A percentile compares a stretch with the other conserved stretches of the same genome.
These are phyloP conservation scores for Schwanniomyces occidentalis DNA, from an alignment of 805 yeast species.

Conservation along the genomic window DNA sequence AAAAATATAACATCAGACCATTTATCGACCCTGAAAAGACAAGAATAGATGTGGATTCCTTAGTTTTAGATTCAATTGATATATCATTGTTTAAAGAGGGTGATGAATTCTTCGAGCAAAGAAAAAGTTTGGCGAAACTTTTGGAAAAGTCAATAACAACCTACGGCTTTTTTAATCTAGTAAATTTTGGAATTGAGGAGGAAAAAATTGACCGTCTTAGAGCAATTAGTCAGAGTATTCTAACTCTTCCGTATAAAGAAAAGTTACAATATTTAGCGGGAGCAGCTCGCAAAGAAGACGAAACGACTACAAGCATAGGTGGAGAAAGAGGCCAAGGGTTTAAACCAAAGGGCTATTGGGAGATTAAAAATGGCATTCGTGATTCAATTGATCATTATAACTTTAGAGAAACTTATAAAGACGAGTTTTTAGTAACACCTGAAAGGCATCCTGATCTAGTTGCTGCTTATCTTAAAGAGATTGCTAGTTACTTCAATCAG, in stretches of 20 bases:
- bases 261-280: constrained; percentile 27
- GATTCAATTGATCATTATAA: constrained; percentile 49
- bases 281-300: constrained; percentile 29
- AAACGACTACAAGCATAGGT: constrained; percentile 31
- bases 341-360: constrained; percentile 52
- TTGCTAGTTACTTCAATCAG: constrained; percentile 36
- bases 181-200: constrained; percentile 21
- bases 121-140: constrained; percentile 33
- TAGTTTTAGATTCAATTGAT: constrained; percentile 36
- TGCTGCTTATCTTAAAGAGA: constrained; percentile 37
- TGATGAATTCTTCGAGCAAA: constrained; percentile 25
- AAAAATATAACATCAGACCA: constrained; percentile 23
- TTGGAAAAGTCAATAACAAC: constrained; percentile 42
- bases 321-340: constrained; percentile 50
- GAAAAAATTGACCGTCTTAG: constrained; percentile 20
- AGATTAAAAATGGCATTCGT: constrained; percentile 41
- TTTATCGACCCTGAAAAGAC: constrained; percentile 21
- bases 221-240: constrained; percentile 24
- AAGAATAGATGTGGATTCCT: constrained; percentile 12
- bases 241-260: constrained; percentile 26
- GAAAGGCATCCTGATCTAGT: constrained; percentile 43
- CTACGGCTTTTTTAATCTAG: constrained; percentile 45
- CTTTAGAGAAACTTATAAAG: constrained; percentile 39
- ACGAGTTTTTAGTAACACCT: constrained; percentile 24
- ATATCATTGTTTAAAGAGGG: constrained; percentile 36